Base-by-base conservation (phyloP, 805 yeast species). In the Ogataea nitratoaversa region DNA sequence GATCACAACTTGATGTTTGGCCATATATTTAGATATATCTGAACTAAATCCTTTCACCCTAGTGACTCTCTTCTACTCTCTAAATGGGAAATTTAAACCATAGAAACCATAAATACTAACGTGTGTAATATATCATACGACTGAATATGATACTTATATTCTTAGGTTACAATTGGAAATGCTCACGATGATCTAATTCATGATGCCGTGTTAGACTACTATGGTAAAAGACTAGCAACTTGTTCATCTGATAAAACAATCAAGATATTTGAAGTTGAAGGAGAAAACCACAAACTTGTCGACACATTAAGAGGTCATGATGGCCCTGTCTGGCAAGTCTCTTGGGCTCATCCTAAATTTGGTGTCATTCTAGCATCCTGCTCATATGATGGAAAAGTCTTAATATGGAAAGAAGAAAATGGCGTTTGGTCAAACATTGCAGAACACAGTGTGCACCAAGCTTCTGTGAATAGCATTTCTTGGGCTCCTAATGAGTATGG, bases 401-500 rank as follows among this genome's bases (percentile, higher is more conserved):
- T 90, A 46, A 80, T 93, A 54, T 93, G 99, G 99, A 84, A 87
- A 58, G 96, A 91, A 65, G 96, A 88, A 53, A 81, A 84, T 37
- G 88, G 84, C 34, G 78, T 74, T 53, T 93, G 98, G 98, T 70
- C 83, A 23, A 82, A 79, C 54, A 86, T 91, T 51, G 86, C 95
- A 8, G 87, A 83, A 56, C 95, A 89, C 62, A 73, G 83, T 5
- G 84, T 79, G 27, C 99, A 93, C 65, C 87, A 83, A 55, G 98
- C 96, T 18, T 84, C 95, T 41, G 97, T 93, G 12, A 93, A 93
- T 66, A 82, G 95, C 38, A 91, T 93, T 19, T 74, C 82, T 40
- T 93, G 99, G 99, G 96, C 96, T 9, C 98, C 98, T 14, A 95
- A 87, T 56, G 98, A 91, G 65, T 84, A 85, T 55, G 98, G 99